Conservation (phyloP, 75 land plant species). For the Larix kaempferi region DNA sequence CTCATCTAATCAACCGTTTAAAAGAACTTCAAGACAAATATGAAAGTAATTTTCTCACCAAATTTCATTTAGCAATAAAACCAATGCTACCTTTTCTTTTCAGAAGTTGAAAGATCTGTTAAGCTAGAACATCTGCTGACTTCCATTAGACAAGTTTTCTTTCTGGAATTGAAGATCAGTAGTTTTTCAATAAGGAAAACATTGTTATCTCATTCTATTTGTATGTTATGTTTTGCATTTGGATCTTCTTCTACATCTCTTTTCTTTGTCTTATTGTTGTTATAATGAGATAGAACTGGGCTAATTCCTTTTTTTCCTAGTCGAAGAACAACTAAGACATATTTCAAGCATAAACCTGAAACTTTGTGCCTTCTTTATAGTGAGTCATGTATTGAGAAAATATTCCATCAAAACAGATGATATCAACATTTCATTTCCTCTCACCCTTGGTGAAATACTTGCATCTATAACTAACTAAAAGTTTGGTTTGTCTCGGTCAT, state of each 20-base stretch:
- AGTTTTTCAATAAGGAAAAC: neutral
- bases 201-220: neutral
- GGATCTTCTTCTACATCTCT: neutral
- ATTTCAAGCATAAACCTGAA: too few relatives aligned
- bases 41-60: conserved; percentile 43
- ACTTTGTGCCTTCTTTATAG: neutral
- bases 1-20: conserved; percentile 67
- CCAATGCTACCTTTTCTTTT: neutral
- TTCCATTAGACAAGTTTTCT: neutral
- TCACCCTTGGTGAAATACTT: neutral
- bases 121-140: neutral
- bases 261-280: neutral
- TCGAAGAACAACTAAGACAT: neutral
- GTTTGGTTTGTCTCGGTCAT: conserved; percentile 49
- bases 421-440: neutral
- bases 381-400: neutral
- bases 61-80: neutral
- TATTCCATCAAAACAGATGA: neutral
- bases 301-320: neutral
- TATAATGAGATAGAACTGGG: neutral
- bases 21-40: conserved; percentile 66
- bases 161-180: neutral
- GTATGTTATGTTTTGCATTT: neutral
- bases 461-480: neutral
- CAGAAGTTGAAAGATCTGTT: neutral